Conservation (phyloP, 331 rosid species). For the Rhamnella rubrinervis region DNA sequence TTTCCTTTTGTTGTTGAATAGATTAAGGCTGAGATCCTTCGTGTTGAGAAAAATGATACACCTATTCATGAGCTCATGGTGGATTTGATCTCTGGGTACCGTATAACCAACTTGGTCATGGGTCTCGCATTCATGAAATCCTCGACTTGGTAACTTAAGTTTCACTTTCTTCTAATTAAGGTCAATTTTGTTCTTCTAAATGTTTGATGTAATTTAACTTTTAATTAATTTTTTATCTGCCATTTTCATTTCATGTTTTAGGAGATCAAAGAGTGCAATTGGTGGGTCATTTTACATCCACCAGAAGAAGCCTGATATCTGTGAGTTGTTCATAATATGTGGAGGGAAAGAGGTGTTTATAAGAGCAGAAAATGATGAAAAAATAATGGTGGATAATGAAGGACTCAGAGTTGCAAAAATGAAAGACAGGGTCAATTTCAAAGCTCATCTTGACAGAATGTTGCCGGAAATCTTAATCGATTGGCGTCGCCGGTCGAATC, state of each 20-base stretch:
- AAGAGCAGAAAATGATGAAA: constrained; percentile 49
- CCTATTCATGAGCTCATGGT: constrained; percentile 49
- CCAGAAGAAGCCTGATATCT: constrained; percentile 63
- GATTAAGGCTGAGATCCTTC: constrained; percentile 57
- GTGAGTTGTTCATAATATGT: constrained; percentile 68
- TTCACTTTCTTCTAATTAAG: background rate
- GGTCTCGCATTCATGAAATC: constrained; percentile 72
- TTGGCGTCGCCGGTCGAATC: constrained; percentile 27
- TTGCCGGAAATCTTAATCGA: constrained; percentile 44
- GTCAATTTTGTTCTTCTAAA: background rate
- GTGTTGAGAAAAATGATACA: constrained; percentile 54
- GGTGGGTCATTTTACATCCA: constrained; percentile 65
- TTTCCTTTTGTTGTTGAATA: constrained; percentile 22
- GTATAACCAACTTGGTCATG: constrained; percentile 66
- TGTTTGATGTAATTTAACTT: background rate
- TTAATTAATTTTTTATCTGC: background rate
- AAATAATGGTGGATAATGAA: constrained; percentile 60
- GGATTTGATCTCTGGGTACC: constrained; percentile 55
- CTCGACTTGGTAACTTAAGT: constrained; percentile 35
- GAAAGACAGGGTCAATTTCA: constrained; percentile 46
- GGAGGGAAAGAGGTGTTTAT: constrained; percentile 71
- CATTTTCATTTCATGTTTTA: constrained; percentile 7
- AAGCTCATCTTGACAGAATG: constrained; percentile 47
- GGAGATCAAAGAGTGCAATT: constrained; percentile 70
- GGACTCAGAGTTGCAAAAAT: constrained; percentile 49